phyloP scores from a whole-genome alignment of 371 early-diverging fungal species.

The Syncephalis plumigaleata region DNA sequence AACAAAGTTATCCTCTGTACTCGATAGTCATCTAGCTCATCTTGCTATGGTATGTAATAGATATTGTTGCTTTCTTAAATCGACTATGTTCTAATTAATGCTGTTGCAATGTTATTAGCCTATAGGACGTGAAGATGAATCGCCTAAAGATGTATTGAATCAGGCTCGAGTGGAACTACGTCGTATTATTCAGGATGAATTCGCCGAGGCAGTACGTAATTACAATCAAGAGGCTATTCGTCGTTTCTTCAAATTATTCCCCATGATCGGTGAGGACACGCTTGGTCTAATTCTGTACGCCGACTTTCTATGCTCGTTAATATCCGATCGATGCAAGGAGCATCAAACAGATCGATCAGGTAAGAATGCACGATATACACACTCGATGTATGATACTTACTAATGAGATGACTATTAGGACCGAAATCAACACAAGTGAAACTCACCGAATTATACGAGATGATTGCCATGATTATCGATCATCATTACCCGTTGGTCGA shows the following conservation, averaged over 20 bases:
- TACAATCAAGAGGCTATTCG: constrained; percentile 57
- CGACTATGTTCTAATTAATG: no score
- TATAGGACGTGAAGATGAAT: constrained; percentile 37
- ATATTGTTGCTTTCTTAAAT: not conserved
- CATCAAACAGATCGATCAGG: constrained; percentile 23
- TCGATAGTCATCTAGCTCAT: constrained; percentile 55
- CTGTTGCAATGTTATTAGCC: constrained; percentile 23
- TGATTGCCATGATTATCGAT: constrained; percentile 67
- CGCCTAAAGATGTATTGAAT: constrained; percentile 38
- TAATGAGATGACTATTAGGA: not conserved
- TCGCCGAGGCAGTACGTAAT: constrained; percentile 56
- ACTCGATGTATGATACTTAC: not conserved
- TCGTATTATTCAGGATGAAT: constrained; percentile 47
- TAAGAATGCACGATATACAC: constrained; percentile 1
- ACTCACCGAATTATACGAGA: constrained; percentile 69
- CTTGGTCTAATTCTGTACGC: constrained; percentile 78
- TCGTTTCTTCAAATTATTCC: constrained; percentile 76
- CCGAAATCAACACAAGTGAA: constrained; percentile 22
- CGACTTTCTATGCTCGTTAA: constrained; percentile 59
- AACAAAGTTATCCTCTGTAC: constrained; percentile 34
- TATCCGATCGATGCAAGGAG: constrained; percentile 46
- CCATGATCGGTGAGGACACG: constrained; percentile 56
- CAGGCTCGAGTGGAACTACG: constrained; percentile 40
- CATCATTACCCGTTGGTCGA: constrained; percentile 68
- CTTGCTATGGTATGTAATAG: constrained; percentile 28